These are phyloP conservation scores for Eimeria maxima DNA, from an alignment of 169 alveolate species.

Conservation along the genomic window DNA sequence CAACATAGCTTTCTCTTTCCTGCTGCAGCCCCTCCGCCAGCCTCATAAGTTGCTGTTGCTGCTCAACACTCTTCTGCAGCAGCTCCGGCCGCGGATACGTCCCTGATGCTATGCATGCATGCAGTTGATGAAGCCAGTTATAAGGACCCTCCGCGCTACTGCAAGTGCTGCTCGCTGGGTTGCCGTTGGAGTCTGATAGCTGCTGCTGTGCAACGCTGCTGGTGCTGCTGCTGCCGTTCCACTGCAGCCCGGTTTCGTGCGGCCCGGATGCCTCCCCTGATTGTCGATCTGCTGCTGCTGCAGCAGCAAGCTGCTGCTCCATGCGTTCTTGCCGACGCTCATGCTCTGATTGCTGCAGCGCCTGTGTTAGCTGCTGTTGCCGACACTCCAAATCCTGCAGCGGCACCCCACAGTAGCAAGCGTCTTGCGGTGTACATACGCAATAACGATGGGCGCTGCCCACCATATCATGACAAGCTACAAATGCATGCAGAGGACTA, in stretches of 20 bases:
- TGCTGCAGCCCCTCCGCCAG: slow-evolving; percentile 71
- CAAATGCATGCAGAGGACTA: no score
- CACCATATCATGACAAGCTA: no score
- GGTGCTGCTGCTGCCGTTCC: slow-evolving; percentile 48
- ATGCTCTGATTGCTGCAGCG: slow-evolving; percentile 70
- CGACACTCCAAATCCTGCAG: slow-evolving; percentile 72
- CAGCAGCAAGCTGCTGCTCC: slow-evolving; percentile 59
- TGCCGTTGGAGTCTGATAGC: slow-evolving; percentile 32
- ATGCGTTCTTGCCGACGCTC: slow-evolving; percentile 55
- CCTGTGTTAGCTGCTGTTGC: slow-evolving; percentile 77
- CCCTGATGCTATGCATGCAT: slow-evolving; percentile 55
- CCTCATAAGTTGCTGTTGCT: slow-evolving; percentile 79
- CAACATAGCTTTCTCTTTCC: slow-evolving; percentile 77
- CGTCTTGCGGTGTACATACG: no score
- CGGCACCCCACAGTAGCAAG: not conserved
- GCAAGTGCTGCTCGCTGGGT: slow-evolving; percentile 69
- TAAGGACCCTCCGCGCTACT: slow-evolving; percentile 72
- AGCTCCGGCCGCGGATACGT: slow-evolving; percentile 65
- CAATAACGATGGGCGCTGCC: no score
- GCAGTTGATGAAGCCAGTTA: slow-evolving; percentile 77
- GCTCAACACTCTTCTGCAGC: slow-evolving; percentile 78
- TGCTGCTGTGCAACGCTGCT: slow-evolving; percentile 45
- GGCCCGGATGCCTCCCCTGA: not conserved
- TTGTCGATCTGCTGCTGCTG: slow-evolving; percentile 37
- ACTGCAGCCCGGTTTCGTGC: slow-evolving; percentile 17